Percentiles rank a stretch among this genome's conserved stretches.
These are phyloP conservation scores for Hemileia vastatrix DNA, from an alignment of 1,284 basidiomycete genomes.

Conservation along the genomic window DNA sequence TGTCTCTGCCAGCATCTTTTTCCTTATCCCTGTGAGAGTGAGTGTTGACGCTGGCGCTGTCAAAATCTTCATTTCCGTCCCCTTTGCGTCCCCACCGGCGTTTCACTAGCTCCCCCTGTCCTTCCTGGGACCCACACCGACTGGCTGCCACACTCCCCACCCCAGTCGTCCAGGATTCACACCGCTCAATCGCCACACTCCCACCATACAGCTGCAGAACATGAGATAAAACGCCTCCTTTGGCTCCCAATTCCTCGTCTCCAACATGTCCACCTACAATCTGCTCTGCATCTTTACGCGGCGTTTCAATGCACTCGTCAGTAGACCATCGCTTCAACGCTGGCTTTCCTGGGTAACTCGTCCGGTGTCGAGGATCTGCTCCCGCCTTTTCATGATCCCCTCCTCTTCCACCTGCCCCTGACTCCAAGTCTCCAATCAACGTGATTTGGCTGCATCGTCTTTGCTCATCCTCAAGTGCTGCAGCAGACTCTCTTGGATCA, in stretches of 20 bases:
- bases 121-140: conserved; percentile 4
- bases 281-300: conserved; percentile 3
- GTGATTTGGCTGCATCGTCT: background rate
- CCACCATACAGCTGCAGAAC: conserved; percentile 16
- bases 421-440: conserved; percentile 8
- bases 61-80: too few relatives aligned
- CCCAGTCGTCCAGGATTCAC: conserved; percentile 12
- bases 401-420: background rate
- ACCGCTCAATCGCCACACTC: conserved; percentile 10
- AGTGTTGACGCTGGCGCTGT: too few relatives aligned
- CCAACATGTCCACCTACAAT: conserved; percentile 19
- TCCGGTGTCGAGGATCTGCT: conserved; percentile 15
- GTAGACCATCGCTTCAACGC: conserved; percentile 10
- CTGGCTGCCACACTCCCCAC: conserved; percentile 16
- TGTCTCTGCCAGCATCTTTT: conserved; percentile 3
- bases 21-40: too few relatives aligned
- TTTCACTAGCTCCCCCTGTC: background rate
- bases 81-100: conserved; percentile 2
- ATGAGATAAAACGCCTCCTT: conserved; percentile 21
- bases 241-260: background rate
- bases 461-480: conserved; percentile 6
- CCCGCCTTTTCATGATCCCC: background rate
- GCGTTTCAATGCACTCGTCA: conserved; percentile 15
- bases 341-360: conserved; percentile 16
- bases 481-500: background rate